These are phyloP conservation scores for Hypomontagnella submonticulosa DNA, from an alignment of 495 filamentous ascomycete species.

Conservation along the genomic window DNA sequence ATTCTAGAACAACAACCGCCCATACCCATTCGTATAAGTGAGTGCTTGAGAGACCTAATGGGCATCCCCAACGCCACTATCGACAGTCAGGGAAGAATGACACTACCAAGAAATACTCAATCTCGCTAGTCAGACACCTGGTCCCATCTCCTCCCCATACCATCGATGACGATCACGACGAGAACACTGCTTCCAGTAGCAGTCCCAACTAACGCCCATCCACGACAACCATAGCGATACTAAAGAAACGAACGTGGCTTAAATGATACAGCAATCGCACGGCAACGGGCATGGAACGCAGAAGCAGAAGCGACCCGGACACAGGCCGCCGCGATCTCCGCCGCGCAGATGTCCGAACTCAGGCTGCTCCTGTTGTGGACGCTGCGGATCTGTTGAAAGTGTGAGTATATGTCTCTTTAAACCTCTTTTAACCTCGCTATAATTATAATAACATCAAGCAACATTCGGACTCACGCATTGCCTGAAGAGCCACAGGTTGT, in stretches of 20 bases:
- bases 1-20: no score
- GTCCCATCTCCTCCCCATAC: no score
- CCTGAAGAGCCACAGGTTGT: conserved; percentile 47
- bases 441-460: not conserved
- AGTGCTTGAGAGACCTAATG: no score
- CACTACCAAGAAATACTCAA: no score
- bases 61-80: no score
- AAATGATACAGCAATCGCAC: conserved; percentile 57
- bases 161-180: no score
- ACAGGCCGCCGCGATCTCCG: conserved; percentile 48
- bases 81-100: no score
- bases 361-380: conserved; percentile 50
- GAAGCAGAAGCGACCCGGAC: conserved; percentile 59
- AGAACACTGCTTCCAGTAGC: not conserved
- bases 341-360: conserved; percentile 51
- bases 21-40: no score
- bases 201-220: conserved; percentile 2
- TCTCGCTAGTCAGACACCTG: no score
- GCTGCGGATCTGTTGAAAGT: conserved; percentile 47
- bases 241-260: conserved; percentile 4
- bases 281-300: conserved; percentile 57
- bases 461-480: conserved; percentile 48
- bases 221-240: not conserved
- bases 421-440: not conserved
- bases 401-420: conserved; percentile 3